phyloP scores from a whole-genome alignment of 495 filamentous ascomycete species.

The Penicillium pulvis region DNA sequence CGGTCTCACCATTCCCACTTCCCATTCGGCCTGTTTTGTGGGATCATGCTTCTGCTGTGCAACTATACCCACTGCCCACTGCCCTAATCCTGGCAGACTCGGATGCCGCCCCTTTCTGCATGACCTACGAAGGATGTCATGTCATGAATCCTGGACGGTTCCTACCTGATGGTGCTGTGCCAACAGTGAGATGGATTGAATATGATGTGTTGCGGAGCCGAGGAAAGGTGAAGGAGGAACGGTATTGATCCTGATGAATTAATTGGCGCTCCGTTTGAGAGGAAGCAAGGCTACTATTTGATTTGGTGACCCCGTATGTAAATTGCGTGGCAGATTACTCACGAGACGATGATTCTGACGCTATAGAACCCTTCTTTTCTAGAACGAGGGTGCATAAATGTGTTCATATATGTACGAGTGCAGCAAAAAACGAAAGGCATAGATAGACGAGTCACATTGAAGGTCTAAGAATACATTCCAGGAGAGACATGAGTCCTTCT shows the following conservation, averaged over 20 bases:
- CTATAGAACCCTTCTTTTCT: not conserved
- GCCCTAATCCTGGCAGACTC: constrained; percentile 79
- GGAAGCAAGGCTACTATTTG: not conserved
- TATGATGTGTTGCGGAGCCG: constrained; percentile 66
- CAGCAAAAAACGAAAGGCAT: constrained; percentile 2
- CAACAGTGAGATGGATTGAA: constrained; percentile 79
- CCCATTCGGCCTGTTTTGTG: constrained; percentile 77
- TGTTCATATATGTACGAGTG: not conserved
- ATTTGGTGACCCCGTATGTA: not conserved
- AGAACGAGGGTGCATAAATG: not conserved
- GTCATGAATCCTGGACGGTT: constrained; percentile 91
- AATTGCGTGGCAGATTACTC: not conserved
- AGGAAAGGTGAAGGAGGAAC: constrained; percentile 54
- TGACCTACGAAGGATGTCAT: constrained; percentile 93
- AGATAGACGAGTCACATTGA: constrained; percentile 21
- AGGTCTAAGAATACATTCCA: constrained; percentile 32
- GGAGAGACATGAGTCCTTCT: constrained; percentile 8
- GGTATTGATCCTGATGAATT: constrained; percentile 21
- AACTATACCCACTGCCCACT: constrained; percentile 86
- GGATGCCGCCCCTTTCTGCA: constrained; percentile 74
- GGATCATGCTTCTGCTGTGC: constrained; percentile 75
- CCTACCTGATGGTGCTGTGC: constrained; percentile 60
- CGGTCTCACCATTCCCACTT: constrained; percentile 81
- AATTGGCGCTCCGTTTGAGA: not conserved
- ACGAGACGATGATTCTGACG: not conserved